Base-by-base conservation (phyloP, 768 basidiomycete genomes). In the Hortiboletus flavorubellus region DNA sequence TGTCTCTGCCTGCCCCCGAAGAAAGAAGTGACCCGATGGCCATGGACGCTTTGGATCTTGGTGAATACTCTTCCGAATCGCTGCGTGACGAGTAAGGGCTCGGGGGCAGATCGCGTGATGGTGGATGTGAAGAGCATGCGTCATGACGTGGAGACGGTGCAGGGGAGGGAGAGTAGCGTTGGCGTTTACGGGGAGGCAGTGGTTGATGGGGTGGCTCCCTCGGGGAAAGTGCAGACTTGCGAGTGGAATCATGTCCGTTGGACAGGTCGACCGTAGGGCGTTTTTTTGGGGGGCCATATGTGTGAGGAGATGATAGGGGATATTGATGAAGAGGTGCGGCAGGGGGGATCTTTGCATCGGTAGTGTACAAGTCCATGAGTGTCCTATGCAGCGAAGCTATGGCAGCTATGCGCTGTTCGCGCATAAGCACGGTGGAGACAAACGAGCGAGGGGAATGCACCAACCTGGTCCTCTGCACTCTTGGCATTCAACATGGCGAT, bases 401-500 rank as follows among this genome's bases (percentile, higher is more conserved):
- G 40, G 89, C 82, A 15, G 90, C 86, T 45, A 89, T 73, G 48
- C 90, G 85, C 88, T 91, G 63, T 43, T 30, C 14, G 33, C 8
- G 16, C 2, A 31, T 68, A 37, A 68, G 58, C 26, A 52, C 21
- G 39, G 26, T 5, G 38, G 10, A 11, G 30, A 31, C 40, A 48
- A 21, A 56, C 37, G 26, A 47, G 52, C 50, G 43, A 52, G 49
- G 54, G 48, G 34, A 57, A 33, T 16, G 41, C 29, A 65, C 82
- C 40, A 60, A 91, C 92, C 82, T 96, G 89, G 68, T 97, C 94
- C 69, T 97, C 94, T 12, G 94, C 87, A 44, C 85, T 82, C 76
- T 97, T 97, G 66, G 93, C 93, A 56, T 89, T 92, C 47, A 97
- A 78, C 81, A 97, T 89, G 61, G 91, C 83, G 35, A 96, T 79